Conservation (phyloP, 768 basidiomycete genomes). For the Fistulinella prunicolor region DNA sequence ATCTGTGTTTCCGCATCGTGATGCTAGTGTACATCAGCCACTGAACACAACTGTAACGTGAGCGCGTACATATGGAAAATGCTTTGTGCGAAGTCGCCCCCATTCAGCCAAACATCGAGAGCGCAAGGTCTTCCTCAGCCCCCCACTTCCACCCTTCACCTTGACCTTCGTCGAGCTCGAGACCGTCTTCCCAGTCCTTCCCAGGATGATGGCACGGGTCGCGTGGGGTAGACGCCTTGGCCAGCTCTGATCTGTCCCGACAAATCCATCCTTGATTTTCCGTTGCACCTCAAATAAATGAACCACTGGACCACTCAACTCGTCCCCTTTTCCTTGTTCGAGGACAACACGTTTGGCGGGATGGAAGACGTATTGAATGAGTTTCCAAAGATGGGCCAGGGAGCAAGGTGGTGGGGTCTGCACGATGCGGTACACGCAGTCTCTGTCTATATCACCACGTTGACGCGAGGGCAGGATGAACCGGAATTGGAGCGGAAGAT, state of each 20-base stretch:
- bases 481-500: no score
- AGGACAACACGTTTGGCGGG: conserved; percentile 5
- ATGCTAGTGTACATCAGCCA: conserved; percentile 37
- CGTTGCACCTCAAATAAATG: conserved; percentile 64
- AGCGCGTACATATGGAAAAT: conserved; percentile 58
- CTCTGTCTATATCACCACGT: no score
- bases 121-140: conserved; percentile 62
- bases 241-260: conserved; percentile 54
- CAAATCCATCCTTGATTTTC: conserved; percentile 39
- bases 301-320: conserved; percentile 24
- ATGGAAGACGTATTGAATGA: conserved; percentile 32
- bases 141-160: conserved; percentile 63
- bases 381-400: no score
- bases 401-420: no score
- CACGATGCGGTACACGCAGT: no score
- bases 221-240: conserved; percentile 49
- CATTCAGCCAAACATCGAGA: conserved; percentile 58
- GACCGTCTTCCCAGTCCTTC: conserved; percentile 37
- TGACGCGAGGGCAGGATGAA: no score
- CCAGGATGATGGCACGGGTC: conserved; percentile 47
- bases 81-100: conserved; percentile 41
- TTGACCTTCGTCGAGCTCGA: conserved; percentile 31
- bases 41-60: neutral
- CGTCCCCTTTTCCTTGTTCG: conserved; percentile 20
- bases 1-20: conserved; percentile 51